Conservation (phyloP, 1,139 yeast species). For the Saccharomyces hybrid region DNA sequence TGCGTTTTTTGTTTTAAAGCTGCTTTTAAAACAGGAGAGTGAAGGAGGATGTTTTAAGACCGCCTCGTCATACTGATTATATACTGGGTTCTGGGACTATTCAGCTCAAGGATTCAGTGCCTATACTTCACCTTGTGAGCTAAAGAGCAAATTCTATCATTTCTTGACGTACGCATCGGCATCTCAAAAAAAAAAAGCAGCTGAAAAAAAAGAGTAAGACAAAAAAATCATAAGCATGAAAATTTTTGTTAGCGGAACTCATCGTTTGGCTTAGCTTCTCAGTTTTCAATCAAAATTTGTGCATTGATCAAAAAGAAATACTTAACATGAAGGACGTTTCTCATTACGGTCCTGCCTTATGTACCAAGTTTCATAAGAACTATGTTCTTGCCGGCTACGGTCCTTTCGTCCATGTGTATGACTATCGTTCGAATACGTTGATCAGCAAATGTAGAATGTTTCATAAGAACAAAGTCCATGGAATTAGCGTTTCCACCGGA, state of each 20-base stretch:
- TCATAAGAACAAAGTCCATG: slow-evolving; percentile 69
- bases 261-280: not conserved
- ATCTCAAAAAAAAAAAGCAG: not conserved
- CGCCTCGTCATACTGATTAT: too few relatives aligned
- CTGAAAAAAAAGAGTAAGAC: not conserved
- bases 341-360: slow-evolving; percentile 63
- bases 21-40: too few relatives aligned
- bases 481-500: slow-evolving; percentile 40
- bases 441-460: slow-evolving; percentile 45
- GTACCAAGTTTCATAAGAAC: slow-evolving; percentile 40
- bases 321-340: slow-evolving; percentile 12
- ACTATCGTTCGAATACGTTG: slow-evolving; percentile 37
- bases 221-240: not conserved
- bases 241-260: not conserved
- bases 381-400: slow-evolving; percentile 68
- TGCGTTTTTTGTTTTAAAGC: too few relatives aligned
- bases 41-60: too few relatives aligned
- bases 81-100: not conserved
- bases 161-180: not conserved
- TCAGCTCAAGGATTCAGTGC: not conserved
- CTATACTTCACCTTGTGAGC: not conserved
- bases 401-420: slow-evolving; percentile 50
- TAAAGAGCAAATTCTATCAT: not conserved
- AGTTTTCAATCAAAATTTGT: not conserved
- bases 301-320: not conserved